These are phyloP conservation scores for Tanacetum coccineum DNA, from an alignment of 129 eudicot species.

Conservation along the genomic window DNA sequence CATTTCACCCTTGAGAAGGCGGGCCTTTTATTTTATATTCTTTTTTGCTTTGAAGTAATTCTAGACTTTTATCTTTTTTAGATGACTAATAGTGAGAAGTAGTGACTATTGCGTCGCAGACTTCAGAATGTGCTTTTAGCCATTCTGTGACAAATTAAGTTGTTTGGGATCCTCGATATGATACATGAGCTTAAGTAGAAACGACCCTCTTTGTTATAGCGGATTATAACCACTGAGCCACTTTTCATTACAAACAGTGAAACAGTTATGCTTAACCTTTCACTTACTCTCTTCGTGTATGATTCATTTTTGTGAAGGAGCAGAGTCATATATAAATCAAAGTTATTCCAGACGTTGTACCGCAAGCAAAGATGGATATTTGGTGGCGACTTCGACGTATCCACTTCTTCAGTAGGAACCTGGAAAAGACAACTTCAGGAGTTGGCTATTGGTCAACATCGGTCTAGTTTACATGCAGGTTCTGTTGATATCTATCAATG, in stretches of 20 bases:
- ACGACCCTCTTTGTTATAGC: background rate
- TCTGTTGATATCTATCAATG: slow-evolving; percentile 58
- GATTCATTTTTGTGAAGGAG: slow-evolving; percentile 43
- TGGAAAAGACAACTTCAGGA: slow-evolving; percentile 46
- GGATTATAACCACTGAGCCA: background rate
- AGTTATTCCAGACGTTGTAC: slow-evolving; percentile 53
- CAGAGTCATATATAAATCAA: slow-evolving; percentile 43
- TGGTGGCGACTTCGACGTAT: slow-evolving; percentile 21
- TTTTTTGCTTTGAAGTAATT: background rate
- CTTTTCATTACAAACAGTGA: background rate
- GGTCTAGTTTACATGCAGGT: slow-evolving; percentile 53
- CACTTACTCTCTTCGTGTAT: slow-evolving; percentile 11
- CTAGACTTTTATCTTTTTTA: too few species aligned
- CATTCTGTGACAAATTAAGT: background rate
- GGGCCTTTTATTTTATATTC: too few species aligned
- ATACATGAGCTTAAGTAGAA: background rate
- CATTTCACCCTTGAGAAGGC: too few species aligned
- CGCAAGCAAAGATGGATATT: slow-evolving; percentile 36
- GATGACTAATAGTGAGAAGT: too few species aligned
- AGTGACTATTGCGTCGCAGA: too few species aligned
- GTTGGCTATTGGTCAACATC: slow-evolving; percentile 62
- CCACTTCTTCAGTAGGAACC: slow-evolving; percentile 34
- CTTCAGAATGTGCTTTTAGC: too few species aligned
- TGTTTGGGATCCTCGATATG: background rate
- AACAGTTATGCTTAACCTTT: background rate